These are phyloP conservation scores for Pseudogymnoascus pannorum DNA, from an alignment of 2,329 filamentous ascomycete genomes.

Conservation along the genomic window DNA sequence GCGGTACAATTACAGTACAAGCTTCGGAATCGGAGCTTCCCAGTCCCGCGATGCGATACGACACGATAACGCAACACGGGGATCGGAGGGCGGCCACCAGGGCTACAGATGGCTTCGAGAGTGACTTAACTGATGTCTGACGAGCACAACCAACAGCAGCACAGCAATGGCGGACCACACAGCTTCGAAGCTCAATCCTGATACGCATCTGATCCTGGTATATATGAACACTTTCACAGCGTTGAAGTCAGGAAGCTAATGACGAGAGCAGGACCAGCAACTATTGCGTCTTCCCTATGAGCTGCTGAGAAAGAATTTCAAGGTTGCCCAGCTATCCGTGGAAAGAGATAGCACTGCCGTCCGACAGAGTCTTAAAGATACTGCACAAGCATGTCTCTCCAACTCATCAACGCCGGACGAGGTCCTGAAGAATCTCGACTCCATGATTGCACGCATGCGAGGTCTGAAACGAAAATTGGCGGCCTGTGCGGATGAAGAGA, in stretches of 20 bases:
- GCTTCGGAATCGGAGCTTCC: background rate
- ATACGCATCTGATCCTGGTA: conserved; percentile 69
- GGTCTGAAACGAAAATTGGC: conserved; percentile 83
- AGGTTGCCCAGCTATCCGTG: conserved; percentile 68
- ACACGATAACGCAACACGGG: background rate
- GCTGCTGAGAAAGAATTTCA: conserved; percentile 89
- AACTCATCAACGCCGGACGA: conserved; percentile 57
- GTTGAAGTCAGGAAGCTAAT: conserved; percentile 14
- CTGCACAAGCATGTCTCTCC: conserved; percentile 59
- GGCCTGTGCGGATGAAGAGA: conserved; percentile 70
- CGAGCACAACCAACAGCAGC: conserved; percentile 1
- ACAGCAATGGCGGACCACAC: conserved; percentile 50
- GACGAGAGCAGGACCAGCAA: conserved; percentile 67
- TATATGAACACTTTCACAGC: conserved; percentile 19
- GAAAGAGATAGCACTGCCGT: conserved; percentile 62
- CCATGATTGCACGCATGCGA: conserved; percentile 78
- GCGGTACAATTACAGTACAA: background rate
- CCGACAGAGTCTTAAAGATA: conserved; percentile 53
- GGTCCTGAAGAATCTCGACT: conserved; percentile 73
- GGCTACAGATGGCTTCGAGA: conserved; percentile 7
- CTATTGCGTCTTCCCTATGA: conserved; percentile 89
- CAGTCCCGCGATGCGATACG: conserved; percentile 1
- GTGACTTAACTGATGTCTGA: background rate
- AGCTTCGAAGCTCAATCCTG: conserved; percentile 63
- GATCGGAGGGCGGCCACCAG: conserved; percentile 4